These are phyloP conservation scores for Xylaria sp. DNA, from an alignment of 2,329 filamentous ascomycete genomes.

Conservation along the genomic window DNA sequence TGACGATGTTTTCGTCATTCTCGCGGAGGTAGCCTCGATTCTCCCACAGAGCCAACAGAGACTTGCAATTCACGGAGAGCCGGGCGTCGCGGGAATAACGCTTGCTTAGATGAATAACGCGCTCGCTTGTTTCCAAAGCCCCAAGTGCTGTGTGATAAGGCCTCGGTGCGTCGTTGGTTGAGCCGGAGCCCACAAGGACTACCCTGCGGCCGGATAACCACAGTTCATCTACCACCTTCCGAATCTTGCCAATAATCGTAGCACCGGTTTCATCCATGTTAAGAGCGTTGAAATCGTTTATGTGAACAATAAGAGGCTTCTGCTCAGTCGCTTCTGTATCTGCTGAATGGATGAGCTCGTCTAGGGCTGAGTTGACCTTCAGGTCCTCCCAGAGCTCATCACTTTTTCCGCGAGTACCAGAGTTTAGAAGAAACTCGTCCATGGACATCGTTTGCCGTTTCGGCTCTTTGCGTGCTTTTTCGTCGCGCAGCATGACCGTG, in stretches of 20 bases:
- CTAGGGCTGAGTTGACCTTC: conserved; percentile 68
- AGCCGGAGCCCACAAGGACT: conserved; percentile 82
- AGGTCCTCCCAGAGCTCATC: conserved; percentile 70
- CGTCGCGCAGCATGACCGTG: conserved; percentile 36
- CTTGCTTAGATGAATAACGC: conserved; percentile 43
- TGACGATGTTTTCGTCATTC: conserved; percentile 48
- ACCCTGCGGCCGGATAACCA: conserved; percentile 78
- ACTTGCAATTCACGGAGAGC: background rate
- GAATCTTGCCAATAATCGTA: conserved; percentile 75
- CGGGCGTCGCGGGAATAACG: conserved; percentile 1
- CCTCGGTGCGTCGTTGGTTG: conserved; percentile 62
- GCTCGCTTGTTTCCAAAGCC: conserved; percentile 55
- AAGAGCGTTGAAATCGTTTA: conserved; percentile 85
- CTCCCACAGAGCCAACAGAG: conserved; percentile 30
- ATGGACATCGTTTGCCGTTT: conserved; percentile 52
- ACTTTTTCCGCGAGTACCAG: conserved; percentile 52
- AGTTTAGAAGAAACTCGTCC: conserved; percentile 57
- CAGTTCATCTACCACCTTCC: conserved; percentile 75
- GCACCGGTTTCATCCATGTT: conserved; percentile 73
- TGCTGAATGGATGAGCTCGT: conserved; percentile 64
- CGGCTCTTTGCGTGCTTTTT: conserved; percentile 40
- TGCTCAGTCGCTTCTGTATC: conserved; percentile 50
- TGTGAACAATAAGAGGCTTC: conserved; percentile 75
- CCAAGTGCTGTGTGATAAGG: conserved; percentile 56
- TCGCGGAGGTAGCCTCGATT: conserved; percentile 42